Evolutionary conservation across 2,329 filamentous ascomycete genomes (phyloP).

Genomic region (Amylocarpus encephaloides): DNA sequence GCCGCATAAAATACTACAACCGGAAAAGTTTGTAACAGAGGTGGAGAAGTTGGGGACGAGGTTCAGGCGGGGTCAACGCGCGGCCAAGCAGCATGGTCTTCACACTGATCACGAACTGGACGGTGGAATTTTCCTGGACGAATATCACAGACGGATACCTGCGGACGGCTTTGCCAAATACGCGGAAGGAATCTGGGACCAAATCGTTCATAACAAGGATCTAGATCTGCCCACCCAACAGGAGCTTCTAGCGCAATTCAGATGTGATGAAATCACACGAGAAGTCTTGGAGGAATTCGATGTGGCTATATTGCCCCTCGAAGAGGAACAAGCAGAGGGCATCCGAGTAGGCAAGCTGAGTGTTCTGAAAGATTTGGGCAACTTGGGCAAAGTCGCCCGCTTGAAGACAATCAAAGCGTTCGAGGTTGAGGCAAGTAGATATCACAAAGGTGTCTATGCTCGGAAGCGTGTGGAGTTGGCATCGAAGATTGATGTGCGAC

Average conservation of each 20-base stretch:
- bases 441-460: conserved; percentile 92
- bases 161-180: conserved; percentile 96
- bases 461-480: conserved; percentile 82
- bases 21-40: conserved; percentile 79
- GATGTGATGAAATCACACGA: conserved; percentile 91
- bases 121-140: conserved; percentile 79
- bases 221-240: conserved; percentile 94
- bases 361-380: conserved; percentile 70
- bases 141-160: conserved; percentile 93
- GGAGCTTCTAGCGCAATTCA: conserved; percentile 91
- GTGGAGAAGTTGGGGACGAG: conserved; percentile 72
- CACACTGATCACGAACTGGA: conserved; percentile 65
- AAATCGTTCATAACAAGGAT: conserved; percentile 98
- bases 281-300: conserved; percentile 86
- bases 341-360: conserved; percentile 64
- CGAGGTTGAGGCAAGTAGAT: conserved; percentile 82
- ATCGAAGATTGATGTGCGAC: conserved; percentile 75
- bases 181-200: conserved; percentile 91
- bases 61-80: conserved; percentile 75
- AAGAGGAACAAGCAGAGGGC: conserved; percentile 76
- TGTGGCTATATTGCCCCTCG: conserved; percentile 70
- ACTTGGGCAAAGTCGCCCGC: conserved; percentile 65
- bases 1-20: conserved; percentile 94
- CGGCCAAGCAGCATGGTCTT: conserved; percentile 53
- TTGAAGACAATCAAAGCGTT: conserved; percentile 74